Evolutionary conservation across 352 stramenopile species (phyloP).

Genomic region (Globisporangium ultimum): DNA sequence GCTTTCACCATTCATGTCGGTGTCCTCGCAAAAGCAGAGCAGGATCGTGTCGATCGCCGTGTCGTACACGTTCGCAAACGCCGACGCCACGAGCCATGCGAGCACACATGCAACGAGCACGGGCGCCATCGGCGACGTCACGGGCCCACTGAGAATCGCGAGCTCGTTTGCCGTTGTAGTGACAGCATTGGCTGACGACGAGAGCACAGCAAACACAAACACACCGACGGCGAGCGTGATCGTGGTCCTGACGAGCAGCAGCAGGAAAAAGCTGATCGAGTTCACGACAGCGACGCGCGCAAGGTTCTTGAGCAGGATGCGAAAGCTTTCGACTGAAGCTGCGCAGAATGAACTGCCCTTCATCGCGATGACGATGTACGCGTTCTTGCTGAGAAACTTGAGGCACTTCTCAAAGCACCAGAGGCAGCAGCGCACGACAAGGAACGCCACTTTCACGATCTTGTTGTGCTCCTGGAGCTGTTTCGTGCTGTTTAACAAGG

Average conservation of each 20-base stretch:
- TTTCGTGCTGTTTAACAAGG: constrained; percentile 41
- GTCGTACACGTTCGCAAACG: constrained; percentile 95
- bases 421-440: constrained; percentile 87
- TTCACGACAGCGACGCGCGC: constrained; percentile 88
- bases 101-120: constrained; percentile 77
- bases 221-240: constrained; percentile 47
- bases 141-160: constrained; percentile 62
- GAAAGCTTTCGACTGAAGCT: constrained; percentile 90
- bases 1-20: constrained; percentile 47
- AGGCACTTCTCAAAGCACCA: constrained; percentile 96
- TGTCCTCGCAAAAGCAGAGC: constrained; percentile 96
- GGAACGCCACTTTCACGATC: constrained; percentile 81
- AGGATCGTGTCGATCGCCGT: constrained; percentile 94
- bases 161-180: constrained; percentile 30
- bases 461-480: constrained; percentile 71
- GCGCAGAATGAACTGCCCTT: constrained; percentile 79
- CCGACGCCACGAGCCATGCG: constrained; percentile 88
- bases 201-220: constrained; percentile 49
- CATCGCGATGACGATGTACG: constrained; percentile 90
- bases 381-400: constrained; percentile 97
- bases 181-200: constrained; percentile 16
- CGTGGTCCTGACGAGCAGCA: constrained; percentile 93
- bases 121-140: constrained; percentile 90
- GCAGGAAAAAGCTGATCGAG: constrained; percentile 91
- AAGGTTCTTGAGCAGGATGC: constrained; percentile 93